These are phyloP conservation scores for Grosmannia penicillata DNA, from an alignment of 2,329 filamentous ascomycete species.

Conservation along the genomic window DNA sequence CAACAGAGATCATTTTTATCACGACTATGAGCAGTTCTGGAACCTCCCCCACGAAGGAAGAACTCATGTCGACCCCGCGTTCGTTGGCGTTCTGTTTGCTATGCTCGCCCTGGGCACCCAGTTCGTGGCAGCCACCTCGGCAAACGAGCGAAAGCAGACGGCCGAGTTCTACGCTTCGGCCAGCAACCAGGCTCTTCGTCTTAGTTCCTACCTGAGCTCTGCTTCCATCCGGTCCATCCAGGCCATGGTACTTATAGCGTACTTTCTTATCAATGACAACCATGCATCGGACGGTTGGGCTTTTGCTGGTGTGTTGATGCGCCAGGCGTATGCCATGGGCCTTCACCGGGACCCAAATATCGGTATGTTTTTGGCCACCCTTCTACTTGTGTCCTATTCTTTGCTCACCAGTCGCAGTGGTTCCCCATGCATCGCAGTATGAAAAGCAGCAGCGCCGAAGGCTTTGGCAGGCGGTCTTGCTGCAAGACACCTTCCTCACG, in stretches of 20 bases:
- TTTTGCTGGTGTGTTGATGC: slow-evolving; percentile 62
- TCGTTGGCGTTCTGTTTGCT: slow-evolving; percentile 60
- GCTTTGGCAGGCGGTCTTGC: slow-evolving; percentile 66
- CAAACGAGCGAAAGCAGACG: slow-evolving; percentile 53
- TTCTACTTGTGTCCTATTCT: slow-evolving; percentile 7
- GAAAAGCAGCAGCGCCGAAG: slow-evolving; percentile 70
- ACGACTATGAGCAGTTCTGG: slow-evolving; percentile 71
- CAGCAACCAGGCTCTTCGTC: slow-evolving; percentile 60
- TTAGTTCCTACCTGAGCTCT: slow-evolving; percentile 63
- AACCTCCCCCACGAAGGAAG: slow-evolving; percentile 42
- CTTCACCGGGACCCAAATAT: slow-evolving; percentile 67
- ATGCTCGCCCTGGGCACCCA: slow-evolving; percentile 69
- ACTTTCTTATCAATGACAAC: slow-evolving; percentile 77
- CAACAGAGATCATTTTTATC: slow-evolving; percentile 59
- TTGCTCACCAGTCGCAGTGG: slow-evolving; percentile 23
- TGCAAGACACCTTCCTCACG: slow-evolving; percentile 71
- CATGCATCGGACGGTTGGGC: slow-evolving; percentile 73
- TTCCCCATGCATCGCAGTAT: slow-evolving; percentile 48
- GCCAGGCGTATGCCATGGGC: slow-evolving; percentile 71
- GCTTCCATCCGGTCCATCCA: slow-evolving; percentile 60
- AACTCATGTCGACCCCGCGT: slow-evolving; percentile 46
- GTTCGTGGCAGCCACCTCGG: slow-evolving; percentile 47
- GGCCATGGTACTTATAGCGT: slow-evolving; percentile 69
- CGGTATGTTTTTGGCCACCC: slow-evolving; percentile 24
- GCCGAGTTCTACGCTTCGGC: slow-evolving; percentile 73